Evolutionary conservation across 306 rosid genomes (phyloP), one percentile per base, ranked within the genome.

Genomic region (Dalbergia cultrata): DNA sequence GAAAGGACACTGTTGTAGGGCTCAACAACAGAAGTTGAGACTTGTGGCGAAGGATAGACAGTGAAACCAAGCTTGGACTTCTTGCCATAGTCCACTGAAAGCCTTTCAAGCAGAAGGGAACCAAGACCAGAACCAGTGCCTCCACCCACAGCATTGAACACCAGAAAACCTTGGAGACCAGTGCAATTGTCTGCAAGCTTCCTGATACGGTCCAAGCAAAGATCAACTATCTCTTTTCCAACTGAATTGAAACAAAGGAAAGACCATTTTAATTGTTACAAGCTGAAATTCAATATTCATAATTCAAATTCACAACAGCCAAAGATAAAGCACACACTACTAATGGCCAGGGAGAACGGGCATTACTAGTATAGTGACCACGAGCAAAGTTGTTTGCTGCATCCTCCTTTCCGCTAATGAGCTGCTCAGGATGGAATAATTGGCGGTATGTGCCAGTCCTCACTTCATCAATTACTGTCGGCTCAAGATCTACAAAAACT

Each of bases 71-170:
- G 94, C 91, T 92, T 92, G 18, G 96, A 92, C 76, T 92, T 91
- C 81, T 91, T 91, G 73, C 97, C 97, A 50, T 91, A 92, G 84
- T 92, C 97, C 64, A 92, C 97, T 0, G 97, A 92, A 35, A 92
- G 91, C 7, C 97, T 94, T 75, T 90, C 97, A 44, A 92, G 78
- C 39, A 92, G 83, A 75, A 92, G 97, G 62, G 97, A 92, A 61
- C 97, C 97, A 50, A 92, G 97, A 65, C 97, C 97, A 1, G 97
- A 92, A 16, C 97, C 97, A 41, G 97, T 92, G 75, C 97, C 97
- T 21, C 97, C 97, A 66, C 97, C 97, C 58, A 90, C 97, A 34
- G 97, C 97, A 81, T 90, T 92, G 85, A 92, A 90, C 54, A 92
- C 97, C 62, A 92, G 85, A 77, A 92, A 92, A 72, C 97, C 94